A percentile compares a stretch with the other conserved stretches of the same genome.
These are phyloP conservation scores for Globisporangium abappressorium DNA, from an alignment of 352 stramenopile genomes.

Conservation along the genomic window DNA sequence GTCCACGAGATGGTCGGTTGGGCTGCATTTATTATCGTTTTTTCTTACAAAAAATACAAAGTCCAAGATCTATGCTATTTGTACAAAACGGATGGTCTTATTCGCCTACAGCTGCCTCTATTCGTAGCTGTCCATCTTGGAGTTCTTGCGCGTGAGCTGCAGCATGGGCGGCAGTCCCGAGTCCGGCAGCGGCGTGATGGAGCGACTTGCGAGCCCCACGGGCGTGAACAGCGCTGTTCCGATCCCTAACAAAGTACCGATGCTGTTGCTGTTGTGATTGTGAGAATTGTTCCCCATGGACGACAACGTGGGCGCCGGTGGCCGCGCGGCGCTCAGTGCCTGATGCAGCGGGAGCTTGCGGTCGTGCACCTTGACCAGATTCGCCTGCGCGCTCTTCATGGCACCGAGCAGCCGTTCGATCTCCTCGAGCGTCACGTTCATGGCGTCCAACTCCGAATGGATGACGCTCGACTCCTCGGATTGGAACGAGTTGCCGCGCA, in stretches of 20 bases:
- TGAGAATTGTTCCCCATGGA: background rate
- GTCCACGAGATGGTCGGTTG: too few relatives aligned
- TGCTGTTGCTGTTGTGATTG: background rate
- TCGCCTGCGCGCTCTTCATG: conserved; percentile 34
- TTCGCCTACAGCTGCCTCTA: background rate
- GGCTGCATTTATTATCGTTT: background rate
- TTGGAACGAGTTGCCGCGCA: conserved; percentile 35
- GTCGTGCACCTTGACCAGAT: conserved; percentile 41
- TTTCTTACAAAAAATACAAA: background rate
- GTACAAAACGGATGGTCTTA: background rate
- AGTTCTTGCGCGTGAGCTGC: background rate
- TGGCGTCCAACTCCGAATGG: conserved; percentile 45
- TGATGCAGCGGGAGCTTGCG: conserved; percentile 39
- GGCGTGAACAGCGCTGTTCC: conserved; percentile 1
- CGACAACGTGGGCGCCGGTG: background rate
- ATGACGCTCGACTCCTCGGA: conserved; percentile 39
- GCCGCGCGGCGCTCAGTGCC: conserved; percentile 21
- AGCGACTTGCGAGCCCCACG: conserved; percentile 1
- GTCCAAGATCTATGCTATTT: background rate
- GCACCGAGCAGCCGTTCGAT: conserved; percentile 39
- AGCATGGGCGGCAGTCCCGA: background rate
- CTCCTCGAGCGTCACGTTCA: conserved; percentile 42
- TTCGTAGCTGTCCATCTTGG: conserved; percentile 10
- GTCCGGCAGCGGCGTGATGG: conserved; percentile 7
- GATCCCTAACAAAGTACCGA: background rate